Evolutionary conservation across 495 filamentous ascomycete genomes (phyloP).

Genomic region (Talaromyces liani): DNA sequence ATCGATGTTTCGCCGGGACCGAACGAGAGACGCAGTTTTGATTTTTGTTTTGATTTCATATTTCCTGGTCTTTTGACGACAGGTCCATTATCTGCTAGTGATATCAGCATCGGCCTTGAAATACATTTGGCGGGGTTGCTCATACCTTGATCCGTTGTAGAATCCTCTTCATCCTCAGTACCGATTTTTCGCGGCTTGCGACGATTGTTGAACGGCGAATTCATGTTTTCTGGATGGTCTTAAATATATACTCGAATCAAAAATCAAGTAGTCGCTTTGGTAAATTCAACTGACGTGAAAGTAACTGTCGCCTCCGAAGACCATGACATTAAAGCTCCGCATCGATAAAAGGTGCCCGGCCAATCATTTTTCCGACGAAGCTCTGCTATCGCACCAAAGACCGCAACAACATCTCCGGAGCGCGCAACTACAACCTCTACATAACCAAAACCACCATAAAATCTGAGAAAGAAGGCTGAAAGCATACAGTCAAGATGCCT

Average conservation of each 20-base stretch:
- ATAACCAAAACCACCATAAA: not conserved
- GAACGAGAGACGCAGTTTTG: conserved; percentile 68
- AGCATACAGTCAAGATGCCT: conserved; percentile 63
- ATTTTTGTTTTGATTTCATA: conserved; percentile 55
- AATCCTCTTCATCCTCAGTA: conserved; percentile 57
- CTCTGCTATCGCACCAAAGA: conserved; percentile 3
- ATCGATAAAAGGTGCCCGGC: conserved; percentile 1
- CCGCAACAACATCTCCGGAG: not conserved
- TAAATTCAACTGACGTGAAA: no score
- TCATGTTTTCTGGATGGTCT: conserved; percentile 49
- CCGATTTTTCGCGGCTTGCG: conserved; percentile 71
- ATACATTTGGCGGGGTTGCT: not conserved
- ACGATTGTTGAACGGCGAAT: conserved; percentile 58
- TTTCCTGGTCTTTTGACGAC: conserved; percentile 33
- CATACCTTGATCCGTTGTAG: conserved; percentile 10
- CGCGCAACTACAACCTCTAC: not conserved
- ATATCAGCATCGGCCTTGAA: not conserved
- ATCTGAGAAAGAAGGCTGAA: conserved; percentile 9
- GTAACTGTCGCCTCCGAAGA: not conserved
- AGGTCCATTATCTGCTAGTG: conserved; percentile 20
- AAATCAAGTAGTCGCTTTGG: no score
- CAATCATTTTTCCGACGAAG: conserved; percentile 9
- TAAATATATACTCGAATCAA: no score
- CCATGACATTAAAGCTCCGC: conserved; percentile 5
- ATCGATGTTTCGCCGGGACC: conserved; percentile 52